Evolutionary conservation across 2,329 filamentous ascomycete species (phyloP).

Genomic region (Verticillium albo-atrum): DNA sequence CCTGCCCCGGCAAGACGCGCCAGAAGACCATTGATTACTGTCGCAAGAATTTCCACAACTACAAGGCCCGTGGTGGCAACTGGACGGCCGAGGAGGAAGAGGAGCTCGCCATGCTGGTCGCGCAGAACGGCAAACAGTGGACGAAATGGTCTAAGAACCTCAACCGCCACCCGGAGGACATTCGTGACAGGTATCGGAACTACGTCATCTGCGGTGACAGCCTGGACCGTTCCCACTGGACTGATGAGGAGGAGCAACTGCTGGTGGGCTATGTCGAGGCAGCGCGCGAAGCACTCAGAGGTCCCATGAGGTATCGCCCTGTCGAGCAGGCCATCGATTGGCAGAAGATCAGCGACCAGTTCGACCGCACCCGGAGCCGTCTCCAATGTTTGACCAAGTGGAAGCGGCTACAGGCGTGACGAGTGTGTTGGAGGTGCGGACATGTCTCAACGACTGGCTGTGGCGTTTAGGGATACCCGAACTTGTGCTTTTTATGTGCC

Average conservation of each 20-base stretch:
- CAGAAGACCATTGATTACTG: conserved; percentile 52
- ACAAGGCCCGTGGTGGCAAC: conserved; percentile 47
- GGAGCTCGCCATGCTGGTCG: conserved; percentile 41
- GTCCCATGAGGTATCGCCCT: conserved; percentile 17
- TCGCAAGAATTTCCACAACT: conserved; percentile 63
- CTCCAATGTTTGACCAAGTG: conserved; percentile 68
- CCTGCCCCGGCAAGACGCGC: conserved; percentile 45
- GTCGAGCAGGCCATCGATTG: conserved; percentile 59
- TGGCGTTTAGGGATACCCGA: not conserved
- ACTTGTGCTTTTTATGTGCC: not conserved
- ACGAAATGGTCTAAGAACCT: conserved; percentile 55
- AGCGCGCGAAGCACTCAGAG: conserved; percentile 26
- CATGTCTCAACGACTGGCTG: not conserved
- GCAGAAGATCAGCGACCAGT: conserved; percentile 57
- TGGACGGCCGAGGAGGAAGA: conserved; percentile 59
- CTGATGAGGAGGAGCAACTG: conserved; percentile 50
- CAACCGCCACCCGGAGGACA: conserved; percentile 60
- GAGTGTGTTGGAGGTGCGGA: not conserved
- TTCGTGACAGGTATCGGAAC: conserved; percentile 67
- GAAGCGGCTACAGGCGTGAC: conserved; percentile 29
- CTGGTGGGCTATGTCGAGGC: conserved; percentile 42
- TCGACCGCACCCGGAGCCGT: conserved; percentile 58
- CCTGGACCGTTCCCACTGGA: conserved; percentile 53
- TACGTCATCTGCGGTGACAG: conserved; percentile 56
- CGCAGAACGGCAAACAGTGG: conserved; percentile 54